Evolutionary conservation across 768 basidiomycete species (phyloP), one percentile per base, ranked within the genome.

Genomic region (Leccinum sublutescens): DNA sequence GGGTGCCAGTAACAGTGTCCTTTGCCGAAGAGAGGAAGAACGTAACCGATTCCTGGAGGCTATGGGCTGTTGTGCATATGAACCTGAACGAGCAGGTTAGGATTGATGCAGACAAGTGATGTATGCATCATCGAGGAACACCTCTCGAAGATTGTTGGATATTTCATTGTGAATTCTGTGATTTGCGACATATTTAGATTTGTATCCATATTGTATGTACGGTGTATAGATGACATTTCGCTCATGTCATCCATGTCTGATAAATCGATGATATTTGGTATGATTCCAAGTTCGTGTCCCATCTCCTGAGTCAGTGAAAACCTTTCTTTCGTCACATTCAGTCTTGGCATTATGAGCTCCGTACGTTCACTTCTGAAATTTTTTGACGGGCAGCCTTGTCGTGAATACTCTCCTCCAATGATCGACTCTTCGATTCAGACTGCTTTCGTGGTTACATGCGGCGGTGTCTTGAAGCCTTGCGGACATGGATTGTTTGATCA

Each of bases 31-130:
- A 57, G 80, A 81, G 40, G 72, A 77, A 56, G 78, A 78, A 60
- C 77, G 80, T 19, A 66, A 60, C 40, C 68, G 62, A 53, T 84
- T 85, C 76, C 63, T 85, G 34, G 71, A 72, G 59, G 64, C 62
- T 21, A 71, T 83, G 48, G 75, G 79, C 14, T 85, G 84, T 61
- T 72, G 77, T 43, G 70, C 72, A 25, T 85, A 79, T 61, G 83
- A 85, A 58, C 77, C 72, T 2, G 68, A 64, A 36, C 47, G 52
- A 17, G 43, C 19, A 19, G 19, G 19, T 6, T 45, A 45, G 43
- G 11, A 19, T 11, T 21, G 43, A 45, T 45, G n/a, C n/a, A 19
- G 5, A 19, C 19, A 45, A 45, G 19, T 45, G 11, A 45, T 21
- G 19, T 45, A 45, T 21, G n/a, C 5, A 5, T 21, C 43, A 45